Base-by-base conservation (phyloP, 176 grass and related monocot genomes). In the Thinopyrum elongatum region DNA sequence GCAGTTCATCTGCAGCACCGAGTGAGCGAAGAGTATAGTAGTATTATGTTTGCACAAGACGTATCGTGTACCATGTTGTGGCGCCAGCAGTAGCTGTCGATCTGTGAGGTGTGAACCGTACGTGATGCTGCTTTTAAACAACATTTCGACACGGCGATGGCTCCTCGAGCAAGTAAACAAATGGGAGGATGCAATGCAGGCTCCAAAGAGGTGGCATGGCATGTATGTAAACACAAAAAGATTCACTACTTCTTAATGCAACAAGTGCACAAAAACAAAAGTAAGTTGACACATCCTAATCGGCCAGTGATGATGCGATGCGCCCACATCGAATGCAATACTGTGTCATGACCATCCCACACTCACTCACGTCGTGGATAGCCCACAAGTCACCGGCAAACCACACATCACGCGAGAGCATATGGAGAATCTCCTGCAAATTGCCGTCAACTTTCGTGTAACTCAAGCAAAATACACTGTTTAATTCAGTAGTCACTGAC, bases 201-300 rank as follows among this genome's bases (percentile, higher is more conserved):
- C 33, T 34, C 33, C 33, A 34, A 34, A 0, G 33, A 34, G 33
- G 5, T 34, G 33, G 33, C 33, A 34, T 31, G 31, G 31, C 31
- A 31, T 31, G 31, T 31, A 31, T 34, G 33, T 34, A 34, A 34
- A 34, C 87, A 80, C 82, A 44, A 23, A 23, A 34, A 14, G 31
- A 59, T 19, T 51, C 10, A 29, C 10, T 22, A 39, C 9, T 4
- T 70, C 1, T 51, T 51, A 53, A 51, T 51, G 47, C 47, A 51
- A 51, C 82, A 35, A 75, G 42, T 29, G 72, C 72, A 29, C 26
- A 30, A 21, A 57, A 69, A 65, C 44, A 77, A 23, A 23, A 16
- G 84, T 35, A 60, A 3, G 81, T 38, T 87, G 6, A 19, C 76
- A 80, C 89, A 80, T 91, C 85, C 66, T 80, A 74, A 64, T 88